These are phyloP conservation scores for Fragaria nilgerrensis DNA, from an alignment of 306 rosid genomes.

Conservation along the genomic window DNA sequence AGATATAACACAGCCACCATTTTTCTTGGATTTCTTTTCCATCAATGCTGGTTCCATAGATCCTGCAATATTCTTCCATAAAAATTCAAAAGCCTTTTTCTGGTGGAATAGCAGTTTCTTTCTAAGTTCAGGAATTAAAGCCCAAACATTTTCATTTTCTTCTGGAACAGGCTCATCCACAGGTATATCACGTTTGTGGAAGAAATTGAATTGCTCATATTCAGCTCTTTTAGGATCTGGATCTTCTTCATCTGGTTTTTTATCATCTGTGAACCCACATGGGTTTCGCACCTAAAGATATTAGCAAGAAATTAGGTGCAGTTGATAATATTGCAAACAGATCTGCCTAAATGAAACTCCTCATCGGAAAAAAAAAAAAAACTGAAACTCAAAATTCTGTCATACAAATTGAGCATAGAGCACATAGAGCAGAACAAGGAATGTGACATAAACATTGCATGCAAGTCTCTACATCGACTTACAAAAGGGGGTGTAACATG, in stretches of 20 bases:
- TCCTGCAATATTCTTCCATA: conserved; percentile 80
- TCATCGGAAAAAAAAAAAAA: no score
- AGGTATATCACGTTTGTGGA: conserved; percentile 25
- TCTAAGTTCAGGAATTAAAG: conserved; percentile 46
- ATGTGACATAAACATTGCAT: conserved; percentile 4
- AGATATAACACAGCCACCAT: conserved; percentile 90
- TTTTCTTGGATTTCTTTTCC: conserved; percentile 44
- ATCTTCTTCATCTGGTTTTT: conserved; percentile 36
- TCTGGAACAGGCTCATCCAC: conserved; percentile 39
- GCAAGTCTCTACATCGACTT: conserved; percentile 43
- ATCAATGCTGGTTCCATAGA: conserved; percentile 53
- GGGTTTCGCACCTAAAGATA: conserved; percentile 52
- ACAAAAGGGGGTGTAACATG: conserved; percentile 72
- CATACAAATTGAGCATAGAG: not conserved
- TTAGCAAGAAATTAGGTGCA: conserved; percentile 25
- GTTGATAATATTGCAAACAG: not conserved
- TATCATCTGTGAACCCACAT: conserved; percentile 52
- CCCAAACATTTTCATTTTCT: conserved; percentile 75
- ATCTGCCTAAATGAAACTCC: not conserved
- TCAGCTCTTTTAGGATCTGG: conserved; percentile 37
- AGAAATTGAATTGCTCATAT: conserved; percentile 43
- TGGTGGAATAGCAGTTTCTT: conserved; percentile 63
- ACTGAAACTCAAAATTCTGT: not conserved
- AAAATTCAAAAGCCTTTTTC: conserved; percentile 84
- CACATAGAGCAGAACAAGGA: not conserved